phyloP scores from a whole-genome alignment of 2,329 filamentous ascomycete genomes.

The Fusarium beomiforme region DNA sequence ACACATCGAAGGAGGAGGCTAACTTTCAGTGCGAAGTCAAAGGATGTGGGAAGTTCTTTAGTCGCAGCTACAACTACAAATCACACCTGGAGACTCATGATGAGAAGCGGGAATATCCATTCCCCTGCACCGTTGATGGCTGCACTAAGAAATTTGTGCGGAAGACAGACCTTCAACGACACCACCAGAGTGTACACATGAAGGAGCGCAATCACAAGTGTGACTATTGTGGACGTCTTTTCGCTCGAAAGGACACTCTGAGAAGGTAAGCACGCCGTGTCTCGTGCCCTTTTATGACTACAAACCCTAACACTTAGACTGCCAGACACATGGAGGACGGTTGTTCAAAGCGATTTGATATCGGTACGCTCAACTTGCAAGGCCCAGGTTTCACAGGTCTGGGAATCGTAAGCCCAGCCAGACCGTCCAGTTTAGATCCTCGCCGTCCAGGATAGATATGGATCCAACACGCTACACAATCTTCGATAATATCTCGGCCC shows the following conservation, averaged over 20 bases:
- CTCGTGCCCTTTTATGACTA: not conserved
- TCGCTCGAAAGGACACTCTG: constrained; percentile 86
- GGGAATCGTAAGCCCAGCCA: constrained; percentile 30
- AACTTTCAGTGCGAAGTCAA: constrained; percentile 75
- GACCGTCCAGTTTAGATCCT: constrained; percentile 24
- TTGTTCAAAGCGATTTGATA: constrained; percentile 73
- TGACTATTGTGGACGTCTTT: constrained; percentile 74
- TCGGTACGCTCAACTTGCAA: constrained; percentile 61
- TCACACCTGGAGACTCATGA: constrained; percentile 89
- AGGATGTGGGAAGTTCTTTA: constrained; percentile 81
- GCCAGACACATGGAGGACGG: constrained; percentile 81
- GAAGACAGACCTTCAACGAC: constrained; percentile 78
- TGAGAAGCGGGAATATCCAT: constrained; percentile 75
- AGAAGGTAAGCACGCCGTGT: constrained; percentile 67
- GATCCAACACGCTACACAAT: not conserved
- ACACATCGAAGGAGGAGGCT: constrained; percentile 74
- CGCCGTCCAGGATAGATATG: constrained; percentile 29
- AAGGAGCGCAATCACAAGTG: constrained; percentile 78
- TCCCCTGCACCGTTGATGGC: constrained; percentile 70
- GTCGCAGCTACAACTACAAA: constrained; percentile 86
- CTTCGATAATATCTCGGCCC: not conserved
- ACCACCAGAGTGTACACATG: constrained; percentile 75
- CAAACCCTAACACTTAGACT: constrained; percentile 2
- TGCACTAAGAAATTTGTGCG: constrained; percentile 83
- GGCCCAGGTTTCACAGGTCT: constrained; percentile 42